Evolutionary conservation across 208 protist genomes (phyloP), one percentile per base, ranked within the genome.

Genomic region (Wallacemonas sp.): DNA sequence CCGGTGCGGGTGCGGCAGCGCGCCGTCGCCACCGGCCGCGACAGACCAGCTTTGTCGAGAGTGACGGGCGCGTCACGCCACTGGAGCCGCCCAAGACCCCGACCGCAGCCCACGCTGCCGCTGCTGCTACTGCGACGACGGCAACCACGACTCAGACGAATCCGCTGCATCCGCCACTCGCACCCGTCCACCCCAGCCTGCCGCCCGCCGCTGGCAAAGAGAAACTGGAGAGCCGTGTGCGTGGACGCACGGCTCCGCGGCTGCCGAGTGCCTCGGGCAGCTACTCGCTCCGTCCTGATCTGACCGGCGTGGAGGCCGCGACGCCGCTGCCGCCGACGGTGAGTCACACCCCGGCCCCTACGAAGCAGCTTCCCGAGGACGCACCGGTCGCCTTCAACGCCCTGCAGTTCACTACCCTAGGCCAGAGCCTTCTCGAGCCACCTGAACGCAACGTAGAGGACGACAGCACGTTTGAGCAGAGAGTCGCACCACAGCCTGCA

Each of bases 351-450:
- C 11, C 11, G 41, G 38, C 21, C 8, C 29, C 21, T 17, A 46
- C 54, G 39, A 61, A 63, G 12, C 44, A 57, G 26, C 55, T 46
- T 12, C 8, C 54, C n/a, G 33, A 54, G 2, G 27, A 61, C 5
- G 23, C 19, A 2, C 27, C 30, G 2, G 46, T 33, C 21, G 52
- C 57, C 33, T 72, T 65, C 48, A 48, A 65, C 67, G 67, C 67
- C 5, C 67, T 72, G 1, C 67, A 72, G 39, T 39, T 72, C 19
- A 48, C 52, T 2, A 34, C 54, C 16, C 55, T 70, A 30, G 34
- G 52, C 19, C 52, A 58, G 32, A 41, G 32, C 30, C 11, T 24
- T 11, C 16, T 8, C n/a, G 29, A 38, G 29, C 29, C n/a, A n/a
- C n/a, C n/a, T n/a, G n/a, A n/a, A n/a, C n/a, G n/a, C n/a, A n/a